phyloP scores from a whole-genome alignment of 2,329 filamentous ascomycete genomes.

The Calonectria pauciramosa region DNA sequence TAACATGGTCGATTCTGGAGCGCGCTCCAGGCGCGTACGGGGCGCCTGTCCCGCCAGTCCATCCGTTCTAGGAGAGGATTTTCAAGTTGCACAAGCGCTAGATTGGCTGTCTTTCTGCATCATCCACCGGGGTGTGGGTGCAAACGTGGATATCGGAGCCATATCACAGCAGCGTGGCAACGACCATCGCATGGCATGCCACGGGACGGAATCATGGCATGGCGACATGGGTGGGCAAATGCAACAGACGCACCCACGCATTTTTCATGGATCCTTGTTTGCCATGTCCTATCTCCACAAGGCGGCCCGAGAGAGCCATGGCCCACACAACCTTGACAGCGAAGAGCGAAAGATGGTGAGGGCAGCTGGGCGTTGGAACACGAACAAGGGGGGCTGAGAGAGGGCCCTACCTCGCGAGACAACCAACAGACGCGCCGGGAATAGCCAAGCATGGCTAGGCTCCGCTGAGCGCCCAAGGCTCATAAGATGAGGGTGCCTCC shows the following conservation, averaged over 20 bases:
- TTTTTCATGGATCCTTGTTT: conserved; percentile 10
- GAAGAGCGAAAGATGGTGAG: not conserved
- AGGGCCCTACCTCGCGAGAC: not conserved
- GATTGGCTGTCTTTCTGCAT: conserved; percentile 23
- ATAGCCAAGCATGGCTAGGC: conserved; percentile 15
- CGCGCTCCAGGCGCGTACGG: conserved; percentile 22
- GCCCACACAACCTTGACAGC: conserved; percentile 24
- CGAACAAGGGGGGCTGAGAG: conserved; percentile 4
- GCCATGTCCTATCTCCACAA: conserved; percentile 30
- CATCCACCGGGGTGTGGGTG: conserved; percentile 16
- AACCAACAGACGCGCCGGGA: conserved; percentile 10
- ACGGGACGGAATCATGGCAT: conserved; percentile 12
- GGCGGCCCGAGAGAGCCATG: conserved; percentile 30
- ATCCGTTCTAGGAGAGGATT: not conserved
- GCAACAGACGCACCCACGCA: not conserved
- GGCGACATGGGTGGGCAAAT: conserved; percentile 6
- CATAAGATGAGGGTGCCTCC: conserved; percentile 3
- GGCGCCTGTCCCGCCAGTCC: conserved; percentile 18
- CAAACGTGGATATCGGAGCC: conserved; percentile 11
- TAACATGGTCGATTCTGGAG: not conserved
- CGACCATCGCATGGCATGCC: conserved; percentile 13
- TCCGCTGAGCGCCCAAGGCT: not conserved
- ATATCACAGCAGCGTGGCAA: conserved; percentile 12
- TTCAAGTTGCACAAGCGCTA: conserved; percentile 27
- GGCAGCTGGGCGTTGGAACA: conserved; percentile 6